Conservation (phyloP, 2,329 filamentous ascomycete species). For the Graphium sp. region DNA sequence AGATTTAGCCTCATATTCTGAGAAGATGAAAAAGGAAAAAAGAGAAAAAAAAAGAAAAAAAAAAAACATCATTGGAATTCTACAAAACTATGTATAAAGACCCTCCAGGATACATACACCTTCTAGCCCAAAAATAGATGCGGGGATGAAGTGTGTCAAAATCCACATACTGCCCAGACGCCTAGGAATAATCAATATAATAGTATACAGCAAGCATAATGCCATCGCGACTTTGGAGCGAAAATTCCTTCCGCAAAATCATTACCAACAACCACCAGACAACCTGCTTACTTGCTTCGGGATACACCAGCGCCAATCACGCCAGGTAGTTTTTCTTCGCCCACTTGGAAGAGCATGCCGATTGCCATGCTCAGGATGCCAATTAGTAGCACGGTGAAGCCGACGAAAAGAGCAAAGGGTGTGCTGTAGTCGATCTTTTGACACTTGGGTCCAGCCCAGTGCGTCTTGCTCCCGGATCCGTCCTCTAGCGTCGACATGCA, state of each 20-base stretch:
- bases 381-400: constrained; percentile 55
- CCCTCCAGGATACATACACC: too few relatives aligned
- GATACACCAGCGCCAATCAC: constrained; percentile 94
- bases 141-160: too few relatives aligned
- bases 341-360: constrained; percentile 66
- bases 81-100: too few relatives aligned
- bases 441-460: constrained; percentile 77
- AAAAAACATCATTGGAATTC: too few relatives aligned
- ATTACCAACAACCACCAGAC: background rate
- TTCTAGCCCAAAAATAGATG: too few relatives aligned
- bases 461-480: constrained; percentile 40
- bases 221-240: background rate
- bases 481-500: constrained; percentile 46
- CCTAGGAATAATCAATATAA: too few relatives aligned
- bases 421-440: constrained; percentile 83
- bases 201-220: background rate
- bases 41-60: constrained; percentile 1
- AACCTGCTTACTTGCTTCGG: constrained; percentile 38
- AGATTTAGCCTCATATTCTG: too few relatives aligned
- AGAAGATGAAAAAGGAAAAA: background rate
- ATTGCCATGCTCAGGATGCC: constrained; percentile 54
- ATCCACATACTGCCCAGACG: too few relatives aligned
- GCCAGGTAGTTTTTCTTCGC: constrained; percentile 73
- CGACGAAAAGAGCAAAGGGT: constrained; percentile 74
- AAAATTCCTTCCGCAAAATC: constrained; percentile 2